Evolutionary conservation across 805 yeast species (phyloP).

Genomic region (Metschnikowia similis): DNA sequence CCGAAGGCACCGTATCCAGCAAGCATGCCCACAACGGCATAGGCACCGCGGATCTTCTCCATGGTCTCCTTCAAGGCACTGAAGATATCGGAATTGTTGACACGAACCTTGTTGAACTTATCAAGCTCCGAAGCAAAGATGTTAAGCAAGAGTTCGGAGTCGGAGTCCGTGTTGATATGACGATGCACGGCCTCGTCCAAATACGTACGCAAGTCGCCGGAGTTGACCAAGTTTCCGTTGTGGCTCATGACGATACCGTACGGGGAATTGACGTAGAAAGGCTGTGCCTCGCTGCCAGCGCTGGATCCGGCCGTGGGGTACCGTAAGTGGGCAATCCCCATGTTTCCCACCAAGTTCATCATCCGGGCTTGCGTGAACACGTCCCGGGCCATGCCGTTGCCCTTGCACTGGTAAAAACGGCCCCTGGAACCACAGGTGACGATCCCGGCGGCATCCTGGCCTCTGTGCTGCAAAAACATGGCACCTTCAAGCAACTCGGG

Average conservation of each 20-base stretch:
- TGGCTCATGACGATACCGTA: conserved; percentile 89
- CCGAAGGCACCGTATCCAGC: conserved; percentile 97
- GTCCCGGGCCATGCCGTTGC: conserved; percentile 98
- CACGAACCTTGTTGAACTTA: conserved; percentile 87
- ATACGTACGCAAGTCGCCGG: conserved; percentile 66
- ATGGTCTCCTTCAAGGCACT: conserved; percentile 81
- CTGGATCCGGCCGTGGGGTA: conserved; percentile 97
- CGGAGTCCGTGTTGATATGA: conserved; percentile 95
- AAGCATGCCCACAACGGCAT: conserved; percentile 89
- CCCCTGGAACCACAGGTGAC: conserved; percentile 94
- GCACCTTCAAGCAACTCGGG: conserved; percentile 91
- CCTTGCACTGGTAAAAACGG: conserved; percentile 93
- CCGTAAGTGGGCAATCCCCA: conserved; percentile 93
- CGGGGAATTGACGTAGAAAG: conserved; percentile 95
- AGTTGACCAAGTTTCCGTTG: conserved; percentile 93
- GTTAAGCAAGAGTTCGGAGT: conserved; percentile 85
- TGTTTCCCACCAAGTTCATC: conserved; percentile 77
- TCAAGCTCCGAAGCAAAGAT: conserved; percentile 90
- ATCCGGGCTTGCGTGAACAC: conserved; percentile 86
- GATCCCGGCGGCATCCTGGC: conserved; percentile 99
- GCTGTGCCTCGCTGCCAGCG: conserved; percentile 97
- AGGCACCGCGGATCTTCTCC: conserved; percentile 87
- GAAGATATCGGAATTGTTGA: conserved; percentile 85
- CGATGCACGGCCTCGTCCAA: conserved; percentile 94
- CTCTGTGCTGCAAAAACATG: conserved; percentile 90